Evolutionary conservation across 2,329 filamentous ascomycete genomes (phyloP).

Genomic region (Claviceps sp.): DNA sequence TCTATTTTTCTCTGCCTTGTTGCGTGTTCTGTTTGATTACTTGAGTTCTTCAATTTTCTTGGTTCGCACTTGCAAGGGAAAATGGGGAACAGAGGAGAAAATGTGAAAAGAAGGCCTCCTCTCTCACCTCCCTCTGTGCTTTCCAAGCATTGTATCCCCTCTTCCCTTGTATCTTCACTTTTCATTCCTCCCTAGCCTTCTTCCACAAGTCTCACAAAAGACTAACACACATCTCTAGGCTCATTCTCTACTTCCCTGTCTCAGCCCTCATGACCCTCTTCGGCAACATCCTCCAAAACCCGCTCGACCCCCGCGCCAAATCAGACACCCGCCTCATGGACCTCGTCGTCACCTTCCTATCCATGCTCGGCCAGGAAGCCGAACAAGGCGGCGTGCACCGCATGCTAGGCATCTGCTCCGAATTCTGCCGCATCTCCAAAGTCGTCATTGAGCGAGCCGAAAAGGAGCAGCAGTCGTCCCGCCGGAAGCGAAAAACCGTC

Average conservation of each 20-base stretch:
- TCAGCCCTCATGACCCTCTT: constrained; percentile 91
- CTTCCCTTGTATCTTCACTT: not conserved
- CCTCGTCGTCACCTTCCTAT: constrained; percentile 81
- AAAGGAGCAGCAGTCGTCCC: constrained; percentile 65
- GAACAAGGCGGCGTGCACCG: constrained; percentile 83
- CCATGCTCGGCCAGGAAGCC: constrained; percentile 77
- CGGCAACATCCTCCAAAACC: constrained; percentile 92
- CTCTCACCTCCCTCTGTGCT: not conserved
- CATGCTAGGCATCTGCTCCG: constrained; percentile 88
- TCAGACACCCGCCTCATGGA: constrained; percentile 88
- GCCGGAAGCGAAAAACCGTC: constrained; percentile 63
- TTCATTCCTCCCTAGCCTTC: not conserved
- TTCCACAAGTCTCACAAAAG: not conserved
- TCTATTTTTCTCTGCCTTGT: not conserved
- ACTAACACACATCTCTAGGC: constrained; percentile 29
- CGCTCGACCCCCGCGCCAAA: constrained; percentile 73
- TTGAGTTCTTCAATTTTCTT: not conserved
- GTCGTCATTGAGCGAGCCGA: constrained; percentile 86
- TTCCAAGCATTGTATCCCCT: not conserved
- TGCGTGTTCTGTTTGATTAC: not conserved
- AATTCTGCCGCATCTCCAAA: constrained; percentile 89
- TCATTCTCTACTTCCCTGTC: constrained; percentile 93
- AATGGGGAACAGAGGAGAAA: too few relatives aligned
- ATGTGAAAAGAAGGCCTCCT: too few relatives aligned
- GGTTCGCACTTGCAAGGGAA: too few relatives aligned